Percentiles rank a stretch among this genome's conserved stretches.
phyloP scores from a whole-genome alignment of 208 protist species.

The Crithidia acanthocephali region DNA sequence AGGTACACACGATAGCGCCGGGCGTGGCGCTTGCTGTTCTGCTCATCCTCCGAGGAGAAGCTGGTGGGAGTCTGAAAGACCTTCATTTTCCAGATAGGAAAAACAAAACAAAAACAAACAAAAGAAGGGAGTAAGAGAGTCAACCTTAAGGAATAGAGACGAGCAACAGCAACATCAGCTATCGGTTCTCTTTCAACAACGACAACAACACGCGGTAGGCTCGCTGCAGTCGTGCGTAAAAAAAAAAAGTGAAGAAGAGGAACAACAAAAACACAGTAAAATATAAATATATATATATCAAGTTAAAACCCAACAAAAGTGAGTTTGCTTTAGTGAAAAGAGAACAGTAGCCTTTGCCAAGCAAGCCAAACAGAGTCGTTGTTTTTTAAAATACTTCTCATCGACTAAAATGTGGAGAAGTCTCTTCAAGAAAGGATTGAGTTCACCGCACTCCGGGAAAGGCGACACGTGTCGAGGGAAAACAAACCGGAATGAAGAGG shows the following conservation, averaged over 20 bases:
- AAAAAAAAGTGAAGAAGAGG: background rate
- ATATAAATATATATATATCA: constrained; percentile 14
- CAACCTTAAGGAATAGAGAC: background rate
- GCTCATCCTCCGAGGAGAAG: constrained; percentile 28
- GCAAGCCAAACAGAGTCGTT: no score
- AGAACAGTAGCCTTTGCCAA: no score
- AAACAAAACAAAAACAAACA: background rate
- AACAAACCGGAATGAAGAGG: no score
- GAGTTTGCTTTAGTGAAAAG: constrained; percentile 2
- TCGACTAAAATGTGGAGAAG: no score
- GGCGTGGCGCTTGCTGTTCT: constrained; percentile 31
- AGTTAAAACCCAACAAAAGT: background rate
- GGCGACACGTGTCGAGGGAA: no score
- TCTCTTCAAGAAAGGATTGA: no score
- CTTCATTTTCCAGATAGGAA: constrained; percentile 14
- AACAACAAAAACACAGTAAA: background rate
- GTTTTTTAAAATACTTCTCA: no score
- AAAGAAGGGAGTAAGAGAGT: background rate
- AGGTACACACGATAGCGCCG: constrained; percentile 34
- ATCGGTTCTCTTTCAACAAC: no score
- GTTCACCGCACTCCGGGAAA: no score
- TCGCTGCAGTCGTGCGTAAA: background rate
- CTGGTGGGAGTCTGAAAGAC: constrained; percentile 23
- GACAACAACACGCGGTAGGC: background rate
- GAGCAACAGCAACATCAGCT: no score